Evolutionary conservation across 2,329 filamentous ascomycete species (phyloP).

Genomic region (Paramyrothecium roridum): DNA sequence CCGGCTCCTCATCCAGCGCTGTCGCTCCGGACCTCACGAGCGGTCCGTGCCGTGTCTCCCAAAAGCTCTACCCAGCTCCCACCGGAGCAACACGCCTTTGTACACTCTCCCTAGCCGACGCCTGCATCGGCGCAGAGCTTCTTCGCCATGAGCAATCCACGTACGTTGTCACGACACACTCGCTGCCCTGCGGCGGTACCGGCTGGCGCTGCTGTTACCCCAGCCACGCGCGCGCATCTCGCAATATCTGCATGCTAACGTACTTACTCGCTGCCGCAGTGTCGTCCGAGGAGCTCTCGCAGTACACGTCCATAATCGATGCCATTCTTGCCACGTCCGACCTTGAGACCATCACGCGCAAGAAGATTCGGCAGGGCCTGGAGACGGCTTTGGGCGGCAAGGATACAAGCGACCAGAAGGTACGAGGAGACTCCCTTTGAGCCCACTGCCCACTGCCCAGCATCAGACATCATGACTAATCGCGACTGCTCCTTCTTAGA

Average conservation of each 20-base stretch:
- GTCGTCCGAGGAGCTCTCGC: conserved; percentile 42
- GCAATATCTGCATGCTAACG: neutral
- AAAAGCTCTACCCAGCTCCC: neutral
- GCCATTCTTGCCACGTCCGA: conserved; percentile 55
- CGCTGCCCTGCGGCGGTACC: too few species aligned
- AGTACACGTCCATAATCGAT: conserved; percentile 59
- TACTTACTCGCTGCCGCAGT: conserved; percentile 31
- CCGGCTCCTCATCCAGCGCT: neutral
- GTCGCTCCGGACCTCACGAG: neutral
- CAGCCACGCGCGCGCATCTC: neutral
- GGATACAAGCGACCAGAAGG: conserved; percentile 59
- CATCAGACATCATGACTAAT: neutral
- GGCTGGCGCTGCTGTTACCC: neutral
- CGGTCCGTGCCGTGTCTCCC: neutral
- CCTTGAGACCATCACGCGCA: conserved; percentile 60
- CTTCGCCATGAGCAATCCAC: neutral
- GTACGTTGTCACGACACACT: neutral
- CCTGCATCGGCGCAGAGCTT: neutral
- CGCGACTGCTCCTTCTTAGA: conserved; percentile 35
- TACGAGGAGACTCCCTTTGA: conserved; percentile 21
- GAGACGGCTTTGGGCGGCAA: conserved; percentile 52
- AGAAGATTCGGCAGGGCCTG: conserved; percentile 57
- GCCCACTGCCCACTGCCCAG: too few species aligned
- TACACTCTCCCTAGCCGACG: too few species aligned
- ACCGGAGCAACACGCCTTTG: neutral